phyloP scores from a whole-genome alignment of 2,329 filamentous ascomycete species.

The Apiospora phragmitis region DNA sequence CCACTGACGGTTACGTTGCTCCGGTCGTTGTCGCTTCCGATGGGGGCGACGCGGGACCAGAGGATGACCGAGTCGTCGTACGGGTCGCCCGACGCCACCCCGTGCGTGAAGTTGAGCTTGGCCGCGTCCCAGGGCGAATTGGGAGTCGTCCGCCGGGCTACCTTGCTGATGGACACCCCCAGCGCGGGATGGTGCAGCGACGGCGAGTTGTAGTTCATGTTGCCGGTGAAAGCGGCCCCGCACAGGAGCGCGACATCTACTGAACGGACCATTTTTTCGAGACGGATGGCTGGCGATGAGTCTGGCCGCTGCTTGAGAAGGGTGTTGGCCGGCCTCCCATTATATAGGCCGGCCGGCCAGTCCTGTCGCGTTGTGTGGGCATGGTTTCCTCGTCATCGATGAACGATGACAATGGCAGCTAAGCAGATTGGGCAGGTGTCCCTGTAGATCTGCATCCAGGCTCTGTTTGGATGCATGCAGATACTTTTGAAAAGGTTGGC shows the following conservation, averaged over 20 bases:
- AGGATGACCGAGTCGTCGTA: conserved; percentile 56
- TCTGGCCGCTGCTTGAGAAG: neutral
- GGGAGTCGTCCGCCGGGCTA: conserved; percentile 53
- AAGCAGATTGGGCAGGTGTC: neutral
- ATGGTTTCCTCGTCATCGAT: neutral
- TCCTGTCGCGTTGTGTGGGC: neutral
- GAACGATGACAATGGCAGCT: neutral
- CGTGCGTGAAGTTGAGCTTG: conserved; percentile 61
- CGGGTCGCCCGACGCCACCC: conserved; percentile 49
- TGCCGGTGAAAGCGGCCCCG: conserved; percentile 32
- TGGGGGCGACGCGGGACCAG: conserved; percentile 44
- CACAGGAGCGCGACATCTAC: conserved; percentile 16
- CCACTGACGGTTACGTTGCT: conserved; percentile 44
- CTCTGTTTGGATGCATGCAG: neutral
- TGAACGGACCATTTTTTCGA: conserved; percentile 21
- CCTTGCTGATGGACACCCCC: conserved; percentile 57
- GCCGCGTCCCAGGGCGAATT: conserved; percentile 44
- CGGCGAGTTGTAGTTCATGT: conserved; percentile 62
- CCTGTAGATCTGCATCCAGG: neutral
- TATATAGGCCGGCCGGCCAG: neutral
- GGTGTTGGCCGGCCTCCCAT: neutral
- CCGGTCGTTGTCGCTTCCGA: conserved; percentile 43
- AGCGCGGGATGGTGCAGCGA: conserved; percentile 60
- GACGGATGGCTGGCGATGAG: neutral
- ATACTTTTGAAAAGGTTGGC: neutral